Evolutionary conservation across 2,329 filamentous ascomycete species (phyloP), one percentile per base, ranked within the genome.

Genomic region (Aspergillus luchuensis): DNA sequence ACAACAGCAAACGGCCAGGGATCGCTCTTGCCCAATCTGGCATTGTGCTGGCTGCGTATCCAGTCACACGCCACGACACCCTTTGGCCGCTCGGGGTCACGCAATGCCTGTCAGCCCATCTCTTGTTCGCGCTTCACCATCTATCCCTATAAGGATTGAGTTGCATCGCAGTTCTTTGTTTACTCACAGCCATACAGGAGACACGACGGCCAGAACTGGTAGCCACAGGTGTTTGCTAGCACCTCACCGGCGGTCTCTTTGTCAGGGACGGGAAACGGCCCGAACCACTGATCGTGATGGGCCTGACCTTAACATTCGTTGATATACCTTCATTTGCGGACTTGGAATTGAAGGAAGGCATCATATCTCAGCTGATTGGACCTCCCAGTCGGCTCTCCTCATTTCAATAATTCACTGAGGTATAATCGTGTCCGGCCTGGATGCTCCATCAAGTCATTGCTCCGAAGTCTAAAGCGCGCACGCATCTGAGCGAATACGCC

Each of bases 71-170:
- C 25, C 25, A 28, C 0, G 25, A 28, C 25, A 28, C 25, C 7
- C 25, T 45, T 19, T 11, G 41, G 19, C 17, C 8, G 8, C 41
- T 45, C 41, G 17, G 41, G 17, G 19, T 79, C 77, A 52, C 72
- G 63, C 25, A 28, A 28, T 28, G 25, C 2, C 7, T 28, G 25
- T 28, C 7, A 76, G 78, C 33, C 77, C 69, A 60, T 80, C 78
- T 58, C 78, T 72, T 47, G 74, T 76, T 81, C 77, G 6, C 81
- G 69, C 62, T 74, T 79, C 77, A 81, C 80, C 17, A 80, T 77
- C 64, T 28, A 28, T 28, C 25, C 72, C 33, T 36, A 13, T 80
- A 2, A 66, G 51, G n/a, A 80, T 60, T 63, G 80, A 80, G 7
- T 8, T 21, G 41, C 19, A 45, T 45, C 41, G 19, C 41, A 23